Base-by-base conservation (phyloP, 1,139 yeast genomes). In the Kodamaea ohmeri region DNA sequence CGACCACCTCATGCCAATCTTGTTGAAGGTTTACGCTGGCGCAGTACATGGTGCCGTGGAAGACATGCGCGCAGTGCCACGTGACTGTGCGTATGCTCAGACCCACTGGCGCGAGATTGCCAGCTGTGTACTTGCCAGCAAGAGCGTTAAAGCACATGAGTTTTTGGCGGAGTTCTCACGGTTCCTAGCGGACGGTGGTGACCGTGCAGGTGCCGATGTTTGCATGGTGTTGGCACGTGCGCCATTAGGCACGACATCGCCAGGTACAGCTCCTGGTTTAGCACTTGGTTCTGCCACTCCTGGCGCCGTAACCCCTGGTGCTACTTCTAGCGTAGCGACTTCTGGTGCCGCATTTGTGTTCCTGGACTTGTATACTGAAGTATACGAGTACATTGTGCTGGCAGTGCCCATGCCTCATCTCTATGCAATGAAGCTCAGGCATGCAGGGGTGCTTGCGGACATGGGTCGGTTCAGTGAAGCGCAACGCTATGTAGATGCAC, bases 11-110 rank as follows among this genome's bases (percentile, higher is more conserved):
- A 67, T 86, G 64, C 83, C 87, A 1, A 57, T 80, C 16, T 60
- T 83, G 30, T 76, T 85, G 53, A 77, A 83, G 49, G 73, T 81
- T 1, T 71, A 81, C 46, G 74, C 81, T 9, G 95, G 94, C 2
- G 79, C 80, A 44, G 71, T 76, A 2, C 70, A 68, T 30, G 67
- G 69, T 26, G 77, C 79, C 0, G 67, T 85, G 34, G 65, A 66
- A 6, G 78, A 75, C 40, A 66, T 81, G 34, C 58, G 53, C 21
- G 55, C 54, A 8, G 70, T 75, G 25, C 56, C 62, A 1, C 42
- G 55, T 16, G 76, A 71, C 49, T 67, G 67, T 3, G 69, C 61
- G 13, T 79, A 81, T 73, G 79, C 80, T 2, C 44, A 65, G 13
- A 43, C 51, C 3, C 73, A 78, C 50, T 79, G 83, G 81, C 65